Evolutionary conservation across 2,329 filamentous ascomycete species (phyloP), one percentile per base, ranked within the genome.

Genomic region (Penicillium vulpinum): DNA sequence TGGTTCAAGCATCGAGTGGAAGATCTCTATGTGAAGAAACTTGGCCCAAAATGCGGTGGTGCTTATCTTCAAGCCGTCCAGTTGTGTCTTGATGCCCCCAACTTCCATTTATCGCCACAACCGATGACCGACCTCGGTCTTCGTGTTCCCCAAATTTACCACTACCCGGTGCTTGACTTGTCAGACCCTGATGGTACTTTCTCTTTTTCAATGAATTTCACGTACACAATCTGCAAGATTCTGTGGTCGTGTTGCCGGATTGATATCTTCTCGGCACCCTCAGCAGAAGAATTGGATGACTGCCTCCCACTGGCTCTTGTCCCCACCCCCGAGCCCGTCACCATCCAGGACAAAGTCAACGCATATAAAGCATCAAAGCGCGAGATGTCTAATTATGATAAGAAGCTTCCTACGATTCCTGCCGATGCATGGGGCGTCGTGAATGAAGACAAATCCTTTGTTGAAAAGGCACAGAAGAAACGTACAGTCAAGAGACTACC

Each of bases 1-100:
- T 84, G 85, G 72, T 88, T 88, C 75, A 86, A 86, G 68, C 77
- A 83, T 48, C 78, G 85, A 36, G 77, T 88, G n/a, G 83, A 87
- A 68, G 83, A 83, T 62, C 79, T 86, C 1, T 88, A 85, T 65
- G 80, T 85, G 41, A 81, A 84, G 33, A 85, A 85, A 60, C 73
- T 88, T 31, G 83, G 81, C 2, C 80, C 82, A 0, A 87, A 85
- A 68, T 87, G 85, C 66, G 85, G 85, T n/a, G 84, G 78, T 36
- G 79, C 82, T 3, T 88, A 86, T 66, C 83, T 86, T 75, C 81
- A 84, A 60, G 81, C 82, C 4, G 85, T 88, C 11, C 81, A 85
- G 62, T 78, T 84, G 44, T 88, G 85, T 65, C 77, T 88, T 43
- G 79, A 80, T 66, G 81, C 84, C 10, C 83, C 83, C 3, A 84